Percentiles rank a stretch among this genome's conserved stretches.
Evolutionary conservation across 2,329 filamentous ascomycete genomes (phyloP).

Genomic region (Talaromyces sp.): DNA sequence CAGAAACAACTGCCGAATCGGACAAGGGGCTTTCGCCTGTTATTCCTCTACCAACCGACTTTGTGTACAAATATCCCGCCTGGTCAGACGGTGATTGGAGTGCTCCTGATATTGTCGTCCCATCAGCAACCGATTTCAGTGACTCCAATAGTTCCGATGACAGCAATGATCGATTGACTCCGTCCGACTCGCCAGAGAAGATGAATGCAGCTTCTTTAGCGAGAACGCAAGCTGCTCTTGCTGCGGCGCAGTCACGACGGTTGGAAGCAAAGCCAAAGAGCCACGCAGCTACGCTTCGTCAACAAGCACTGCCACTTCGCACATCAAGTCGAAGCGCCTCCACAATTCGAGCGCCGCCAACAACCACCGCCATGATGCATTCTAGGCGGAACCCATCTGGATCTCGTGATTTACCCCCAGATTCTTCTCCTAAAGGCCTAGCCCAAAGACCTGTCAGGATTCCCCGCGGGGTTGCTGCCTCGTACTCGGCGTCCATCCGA

Average conservation of each 20-base stretch:
- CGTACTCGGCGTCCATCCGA: conserved; percentile 33
- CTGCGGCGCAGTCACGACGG: conserved; percentile 40
- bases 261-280: conserved; percentile 37
- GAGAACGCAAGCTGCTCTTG: conserved; percentile 39
- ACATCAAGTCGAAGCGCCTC: conserved; percentile 28
- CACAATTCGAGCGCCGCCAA: conserved; percentile 23
- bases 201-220: conserved; percentile 23
- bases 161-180: conserved; percentile 25
- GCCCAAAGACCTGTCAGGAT: conserved; percentile 40
- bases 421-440: conserved; percentile 30
- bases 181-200: conserved; percentile 26
- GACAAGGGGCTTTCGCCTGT: conserved; percentile 43
- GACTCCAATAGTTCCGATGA: conserved; percentile 26
- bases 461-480: conserved; percentile 33
- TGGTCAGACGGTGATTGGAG: conserved; percentile 43
- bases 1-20: conserved; percentile 47
- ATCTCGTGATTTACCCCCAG: conserved; percentile 7
- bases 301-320: conserved; percentile 40
- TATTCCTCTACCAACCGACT: conserved; percentile 44
- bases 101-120: conserved; percentile 23
- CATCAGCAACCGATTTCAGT: conserved; percentile 21
- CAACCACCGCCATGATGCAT: conserved; percentile 16
- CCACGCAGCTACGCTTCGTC: conserved; percentile 47
- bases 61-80: conserved; percentile 45
- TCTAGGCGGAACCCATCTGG: conserved; percentile 10